Percentiles rank a stretch among this genome's conserved stretches.
Conservation (phyloP, 2,329 filamentous ascomycete genomes). For the Trichoderma sp. region DNA sequence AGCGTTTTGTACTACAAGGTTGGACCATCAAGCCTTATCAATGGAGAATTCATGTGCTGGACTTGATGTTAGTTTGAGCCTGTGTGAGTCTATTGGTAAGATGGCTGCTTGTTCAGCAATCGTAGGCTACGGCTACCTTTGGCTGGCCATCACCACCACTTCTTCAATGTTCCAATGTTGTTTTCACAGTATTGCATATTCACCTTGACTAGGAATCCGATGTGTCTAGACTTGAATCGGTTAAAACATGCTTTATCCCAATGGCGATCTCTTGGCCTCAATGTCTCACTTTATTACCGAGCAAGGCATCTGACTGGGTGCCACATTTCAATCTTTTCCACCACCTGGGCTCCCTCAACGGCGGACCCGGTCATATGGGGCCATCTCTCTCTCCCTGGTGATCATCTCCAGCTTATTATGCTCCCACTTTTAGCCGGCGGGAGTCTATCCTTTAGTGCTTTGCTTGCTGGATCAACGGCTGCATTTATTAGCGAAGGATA, state of each 20-base stretch:
- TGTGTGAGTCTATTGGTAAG: background rate
- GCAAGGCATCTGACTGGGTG: background rate
- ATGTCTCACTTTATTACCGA: background rate
- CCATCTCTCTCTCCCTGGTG: background rate
- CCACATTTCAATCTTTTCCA: background rate
- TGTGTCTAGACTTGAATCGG: background rate
- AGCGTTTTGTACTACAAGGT: too few species aligned
- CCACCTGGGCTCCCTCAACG: background rate
- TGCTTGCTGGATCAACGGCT: background rate
- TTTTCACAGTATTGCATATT: background rate
- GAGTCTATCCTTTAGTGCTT: background rate
- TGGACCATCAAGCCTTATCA: too few species aligned
- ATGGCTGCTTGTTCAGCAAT: background rate
- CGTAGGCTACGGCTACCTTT: too few species aligned
- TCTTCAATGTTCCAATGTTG: background rate
- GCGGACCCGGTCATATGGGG: background rate
- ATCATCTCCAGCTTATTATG: background rate
- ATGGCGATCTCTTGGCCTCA: background rate
- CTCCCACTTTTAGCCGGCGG: background rate
- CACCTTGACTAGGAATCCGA: background rate
- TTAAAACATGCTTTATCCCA: background rate
- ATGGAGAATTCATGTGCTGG: fast-evolving
- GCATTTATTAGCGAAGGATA: background rate
- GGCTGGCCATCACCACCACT: background rate
- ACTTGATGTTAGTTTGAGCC: background rate